Evolutionary conservation across 2,329 filamentous ascomycete genomes (phyloP).

Genomic region (Penicillium sp.): DNA sequence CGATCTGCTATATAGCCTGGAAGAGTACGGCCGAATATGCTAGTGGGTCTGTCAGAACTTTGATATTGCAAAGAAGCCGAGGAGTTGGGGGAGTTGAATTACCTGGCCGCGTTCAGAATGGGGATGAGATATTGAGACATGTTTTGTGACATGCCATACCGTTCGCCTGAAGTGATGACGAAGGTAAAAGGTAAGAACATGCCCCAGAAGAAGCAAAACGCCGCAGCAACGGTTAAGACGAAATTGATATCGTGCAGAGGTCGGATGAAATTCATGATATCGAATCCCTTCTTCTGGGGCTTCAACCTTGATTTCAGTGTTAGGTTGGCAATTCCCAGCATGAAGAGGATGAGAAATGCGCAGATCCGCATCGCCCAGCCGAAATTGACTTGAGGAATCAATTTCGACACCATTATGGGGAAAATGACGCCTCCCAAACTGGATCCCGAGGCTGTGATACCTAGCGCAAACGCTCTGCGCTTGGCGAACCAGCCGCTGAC

Average conservation of each 20-base stretch:
- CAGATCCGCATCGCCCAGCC: slow-evolving; percentile 62
- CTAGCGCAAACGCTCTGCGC: slow-evolving; percentile 58
- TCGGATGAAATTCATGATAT: slow-evolving; percentile 23
- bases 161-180: slow-evolving; percentile 51
- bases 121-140: slow-evolving; percentile 58
- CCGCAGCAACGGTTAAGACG: slow-evolving; percentile 22
- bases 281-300: slow-evolving; percentile 30
- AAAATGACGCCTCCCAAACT: slow-evolving; percentile 64
- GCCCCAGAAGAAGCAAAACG: slow-evolving; percentile 56
- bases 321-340: slow-evolving; percentile 58
- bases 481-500: slow-evolving; percentile 58
- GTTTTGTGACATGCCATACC: slow-evolving; percentile 54
- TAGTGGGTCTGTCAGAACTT: slow-evolving; percentile 7
- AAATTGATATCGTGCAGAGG: slow-evolving; percentile 31
- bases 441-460: slow-evolving; percentile 59
- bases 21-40: slow-evolving; percentile 39
- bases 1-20: slow-evolving; percentile 37
- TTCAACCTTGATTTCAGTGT: slow-evolving; percentile 55
- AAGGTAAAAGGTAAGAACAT: slow-evolving; percentile 65
- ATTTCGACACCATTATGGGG: slow-evolving; percentile 63
- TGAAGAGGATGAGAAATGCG: slow-evolving; percentile 64
- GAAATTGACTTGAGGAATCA: slow-evolving; percentile 60
- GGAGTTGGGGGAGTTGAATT: slow-evolving; percentile 13
- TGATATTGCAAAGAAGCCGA: not conserved
- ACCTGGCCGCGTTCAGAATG: slow-evolving; percentile 57